Evolutionary conservation across 306 rosid species (phyloP).

Genomic region (Cicer yamashitae): DNA sequence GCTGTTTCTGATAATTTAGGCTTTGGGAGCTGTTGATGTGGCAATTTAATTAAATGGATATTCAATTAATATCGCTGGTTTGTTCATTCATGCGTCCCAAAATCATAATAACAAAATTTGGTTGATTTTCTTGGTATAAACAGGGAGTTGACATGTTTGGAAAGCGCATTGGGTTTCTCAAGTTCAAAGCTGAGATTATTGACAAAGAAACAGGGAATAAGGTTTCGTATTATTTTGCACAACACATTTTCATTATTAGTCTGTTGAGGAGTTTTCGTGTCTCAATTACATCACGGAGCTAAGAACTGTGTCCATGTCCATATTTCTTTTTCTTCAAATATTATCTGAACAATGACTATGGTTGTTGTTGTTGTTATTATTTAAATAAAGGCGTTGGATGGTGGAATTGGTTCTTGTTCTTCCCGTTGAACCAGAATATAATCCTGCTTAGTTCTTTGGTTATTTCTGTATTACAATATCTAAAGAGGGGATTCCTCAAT

Average conservation of each 20-base stretch:
- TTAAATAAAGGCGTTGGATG: conserved; percentile 11
- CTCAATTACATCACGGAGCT: not conserved
- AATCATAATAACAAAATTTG: not conserved
- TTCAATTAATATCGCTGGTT: not conserved
- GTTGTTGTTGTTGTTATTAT: not conserved
- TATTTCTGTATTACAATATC: conserved; percentile 7
- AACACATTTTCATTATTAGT: conserved; percentile 19
- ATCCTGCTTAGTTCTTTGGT: not conserved
- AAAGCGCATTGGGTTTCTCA: conserved; percentile 81
- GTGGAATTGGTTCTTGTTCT: conserved; percentile 7
- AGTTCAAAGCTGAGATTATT: conserved; percentile 82
- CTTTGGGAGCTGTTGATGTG: not conserved
- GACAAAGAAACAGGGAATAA: conserved; percentile 76
- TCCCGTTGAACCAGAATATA: not conserved
- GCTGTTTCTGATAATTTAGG: conserved; percentile 26
- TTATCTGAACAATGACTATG: conserved; percentile 6
- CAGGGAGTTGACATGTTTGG: conserved; percentile 98
- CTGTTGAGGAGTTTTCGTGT: conserved; percentile 13
- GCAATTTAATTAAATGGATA: conserved; percentile 12
- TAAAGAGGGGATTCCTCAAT: conserved; percentile 27
- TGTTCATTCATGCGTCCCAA: conserved; percentile 2
- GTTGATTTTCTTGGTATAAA: conserved; percentile 19
- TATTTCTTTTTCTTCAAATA: conserved; percentile 4
- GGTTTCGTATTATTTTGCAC: conserved; percentile 53
- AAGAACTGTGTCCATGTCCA: not conserved